Evolutionary conservation across 2,329 filamentous ascomycete species (phyloP), one percentile per base, ranked within the genome.

Genomic region (Colletotrichum sp.): DNA sequence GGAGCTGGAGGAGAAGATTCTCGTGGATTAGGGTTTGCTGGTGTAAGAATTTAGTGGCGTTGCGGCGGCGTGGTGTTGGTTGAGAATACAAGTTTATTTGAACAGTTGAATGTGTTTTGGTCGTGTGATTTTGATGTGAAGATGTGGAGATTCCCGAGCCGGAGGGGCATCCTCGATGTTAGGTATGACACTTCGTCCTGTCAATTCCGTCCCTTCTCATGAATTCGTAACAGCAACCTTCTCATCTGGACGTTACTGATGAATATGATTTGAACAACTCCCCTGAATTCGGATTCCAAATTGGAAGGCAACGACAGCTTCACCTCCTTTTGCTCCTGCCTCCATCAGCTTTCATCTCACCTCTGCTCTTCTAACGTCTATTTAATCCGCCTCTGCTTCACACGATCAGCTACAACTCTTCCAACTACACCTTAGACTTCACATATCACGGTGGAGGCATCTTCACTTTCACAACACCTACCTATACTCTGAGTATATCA

Each of bases 1-100:
- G n/a, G 91, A 92, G 78, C 84, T 98, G 80, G 95, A 98, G 87
- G 89, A 91, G 79, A 96, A 92, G 85, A 96, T 99, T 75, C 84
- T 98, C 74, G 92, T 98, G 49, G 96, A 98, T 85, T 98, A 81
- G 29, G 25, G 19, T 55, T 67, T 34, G 12, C 12, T 29, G 27
- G 19, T 32, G n/a, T 34, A n/a, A 9, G 29, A 9, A n/a, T 32
- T 30, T 30, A 34, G 64, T 63, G 59, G 70, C 63, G 70, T 71
- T 75, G 68, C n/a, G 36, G 67, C 19, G 32, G 49, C 16, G 29
- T 12, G 61, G n/a, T 59, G 67, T 52, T 55, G 66, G 36, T 29
- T 36, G 59, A 61, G 27, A 61, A 61, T 61, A 30, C 12, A 13
- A 61, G 19, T 61, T 13, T 13, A 32, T 61, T 61, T 22, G 44